Evolutionary conservation across 164 flowering plant genomes (phyloP), one percentile per base, ranked within the genome.

Genomic region (Vitis amurensis): DNA sequence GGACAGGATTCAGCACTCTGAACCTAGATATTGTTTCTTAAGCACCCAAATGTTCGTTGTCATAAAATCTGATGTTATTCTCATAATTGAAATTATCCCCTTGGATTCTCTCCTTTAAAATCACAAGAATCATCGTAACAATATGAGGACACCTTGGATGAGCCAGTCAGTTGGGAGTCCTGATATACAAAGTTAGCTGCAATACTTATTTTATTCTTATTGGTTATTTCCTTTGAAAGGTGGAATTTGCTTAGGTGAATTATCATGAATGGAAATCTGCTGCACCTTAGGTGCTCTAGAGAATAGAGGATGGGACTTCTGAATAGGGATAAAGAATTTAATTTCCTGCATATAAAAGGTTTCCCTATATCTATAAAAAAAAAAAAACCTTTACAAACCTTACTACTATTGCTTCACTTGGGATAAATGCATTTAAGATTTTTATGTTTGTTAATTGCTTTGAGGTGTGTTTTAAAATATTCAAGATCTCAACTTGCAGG

Each of bases 401-500:
- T 17, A 37, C 49, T 17, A 63, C 53, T 50, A 48, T 62, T 15
- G 10, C 7, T 44, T 2, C n/a, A 11, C 9, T 23, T 23, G 27
- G 3, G 11, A 2, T 16, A 3, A 23, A 23, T 23, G 27, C 27
- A 16, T 63, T 9, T 29, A n/a, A 44, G 8, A 11, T 44, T 19
- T 67, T 7, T 19, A 13, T 13, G 2, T 14, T n/a, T 4, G 7
- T 19, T 19, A 9, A 50, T 5, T 30, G 23, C 68, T 65, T 14
- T 13, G 15, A 15, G 2, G 0, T 64, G 19, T 65, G 27, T 16
- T 44, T 56, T 61, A 9, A 61, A 29, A 67, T 31, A 55, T 55
- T 64, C 10, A 61, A 6, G 7, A 50, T 68, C 44, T 55, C 64
- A 53, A 72, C 56, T 77, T 62, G 67, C 88, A 95, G 97, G 87